Evolutionary conservation across 805 yeast genomes (phyloP).

Genomic region (Starmerella sp.): DNA sequence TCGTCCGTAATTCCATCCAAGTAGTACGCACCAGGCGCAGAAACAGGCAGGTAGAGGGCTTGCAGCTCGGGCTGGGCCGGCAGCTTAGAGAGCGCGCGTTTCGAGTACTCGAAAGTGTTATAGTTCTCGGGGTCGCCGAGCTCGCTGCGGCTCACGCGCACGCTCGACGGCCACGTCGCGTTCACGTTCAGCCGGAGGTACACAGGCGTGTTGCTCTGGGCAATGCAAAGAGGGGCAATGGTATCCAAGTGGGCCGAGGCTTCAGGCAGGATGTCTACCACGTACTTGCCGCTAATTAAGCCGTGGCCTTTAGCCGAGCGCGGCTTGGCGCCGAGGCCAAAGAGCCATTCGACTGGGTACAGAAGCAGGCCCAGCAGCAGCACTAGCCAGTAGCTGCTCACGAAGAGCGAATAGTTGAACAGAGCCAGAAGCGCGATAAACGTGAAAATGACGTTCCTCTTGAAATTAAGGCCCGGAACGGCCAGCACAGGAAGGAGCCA

Average conservation of each 20-base stretch:
- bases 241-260: constrained; percentile 67
- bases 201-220: constrained; percentile 25
- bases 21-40: constrained; percentile 65
- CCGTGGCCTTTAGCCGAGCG: not conserved
- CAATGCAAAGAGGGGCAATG: constrained; percentile 48
- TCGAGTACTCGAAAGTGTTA: constrained; percentile 40
- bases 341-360: constrained; percentile 1
- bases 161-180: constrained; percentile 52
- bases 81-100: constrained; percentile 40
- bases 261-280: constrained; percentile 82
- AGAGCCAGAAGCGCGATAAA: constrained; percentile 39
- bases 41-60: constrained; percentile 48
- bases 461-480: constrained; percentile 63
- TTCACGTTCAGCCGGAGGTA: constrained; percentile 68
- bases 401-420: constrained; percentile 34
- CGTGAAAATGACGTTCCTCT: constrained; percentile 42
- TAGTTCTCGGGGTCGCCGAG: constrained; percentile 5
- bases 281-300: constrained; percentile 52
- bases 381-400: constrained; percentile 36
- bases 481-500: constrained; percentile 63
- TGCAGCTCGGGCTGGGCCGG: constrained; percentile 10
- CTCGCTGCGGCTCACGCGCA: constrained; percentile 42
- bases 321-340: not conserved
- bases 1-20: constrained; percentile 56
- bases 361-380: constrained; percentile 12